phyloP scores from a whole-genome alignment of 2,329 filamentous ascomycete genomes.

The Aspergillus neotritici region DNA sequence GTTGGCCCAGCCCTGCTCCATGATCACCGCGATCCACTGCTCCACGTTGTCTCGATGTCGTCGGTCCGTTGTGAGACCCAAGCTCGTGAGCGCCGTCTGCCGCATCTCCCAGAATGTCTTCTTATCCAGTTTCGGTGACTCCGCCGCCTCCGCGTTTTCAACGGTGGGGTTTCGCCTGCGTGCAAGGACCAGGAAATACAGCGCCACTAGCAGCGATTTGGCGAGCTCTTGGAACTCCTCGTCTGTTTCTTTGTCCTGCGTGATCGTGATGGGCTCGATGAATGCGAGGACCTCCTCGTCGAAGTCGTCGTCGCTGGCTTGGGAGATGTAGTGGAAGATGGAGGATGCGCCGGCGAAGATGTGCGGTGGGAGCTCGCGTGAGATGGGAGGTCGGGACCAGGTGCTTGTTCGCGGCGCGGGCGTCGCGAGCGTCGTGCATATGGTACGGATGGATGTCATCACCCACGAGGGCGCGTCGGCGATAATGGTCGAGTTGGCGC shows the following conservation, averaged over 20 bases:
- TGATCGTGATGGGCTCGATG: conserved; percentile 33
- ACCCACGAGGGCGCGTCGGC: conserved; percentile 58
- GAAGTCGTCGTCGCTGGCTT: conserved; percentile 45
- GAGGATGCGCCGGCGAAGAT: conserved; percentile 66
- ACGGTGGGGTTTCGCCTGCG: conserved; percentile 42
- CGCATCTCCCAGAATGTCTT: conserved; percentile 39
- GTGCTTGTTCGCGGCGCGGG: conserved; percentile 37
- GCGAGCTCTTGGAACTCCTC: conserved; percentile 39
- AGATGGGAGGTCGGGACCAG: conserved; percentile 35
- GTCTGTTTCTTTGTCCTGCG: conserved; percentile 44
- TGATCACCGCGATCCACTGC: conserved; percentile 55
- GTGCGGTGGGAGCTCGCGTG: conserved; percentile 58
- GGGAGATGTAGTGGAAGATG: conserved; percentile 45
- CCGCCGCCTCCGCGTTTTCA: conserved; percentile 13
- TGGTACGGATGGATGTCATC: conserved; percentile 59
- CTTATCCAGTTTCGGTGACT: conserved; percentile 31
- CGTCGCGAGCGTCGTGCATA: conserved; percentile 59
- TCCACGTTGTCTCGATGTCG: conserved; percentile 51
- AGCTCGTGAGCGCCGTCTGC: conserved; percentile 32
- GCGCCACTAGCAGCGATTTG: conserved; percentile 35
- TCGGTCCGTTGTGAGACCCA: conserved; percentile 40
- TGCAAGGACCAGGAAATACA: conserved; percentile 43
- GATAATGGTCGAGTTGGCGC: conserved; percentile 24
- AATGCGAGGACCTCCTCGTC: conserved; percentile 32
- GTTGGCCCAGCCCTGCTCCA: conserved; percentile 46